Base-by-base conservation (phyloP, 1,284 basidiomycete genomes). In the Fomitopsis pinicola region DNA sequence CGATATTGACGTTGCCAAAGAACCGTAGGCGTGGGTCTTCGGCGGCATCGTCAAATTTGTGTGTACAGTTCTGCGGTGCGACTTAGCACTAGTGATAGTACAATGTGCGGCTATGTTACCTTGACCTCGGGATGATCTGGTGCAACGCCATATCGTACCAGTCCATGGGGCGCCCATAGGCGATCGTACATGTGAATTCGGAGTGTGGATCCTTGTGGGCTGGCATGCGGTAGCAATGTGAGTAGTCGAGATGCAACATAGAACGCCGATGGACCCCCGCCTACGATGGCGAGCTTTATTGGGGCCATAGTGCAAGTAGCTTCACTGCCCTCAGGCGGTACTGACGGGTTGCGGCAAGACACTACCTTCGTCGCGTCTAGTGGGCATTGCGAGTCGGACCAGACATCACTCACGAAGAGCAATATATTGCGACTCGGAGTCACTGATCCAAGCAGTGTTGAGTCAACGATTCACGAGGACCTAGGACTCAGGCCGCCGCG, bases 101-200 rank as follows among this genome's bases (percentile, higher is more conserved):
- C 35, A 46, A 46, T 30, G 26, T 38, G 38, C 40, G 36, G 5
- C n/a, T 10, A 46, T 42, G 83, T 58, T 70, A 90, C 95, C 84
- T 98, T 99, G 71, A 99, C 97, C 79, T 99, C 97, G 1, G 97
- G 95, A 75, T 99, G 97, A 77, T 99, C 97, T 44, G 97, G 97
- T 9, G 97, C 97, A 7, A 99, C 97, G 1, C 97, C 97, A 70
- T 97, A 99, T 45, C 97, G 81, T 1, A 97, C 95, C 0, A 99
- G 83, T 0, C 97, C 97, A 72, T 97, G 94, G 2, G 97, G 97
- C 35, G 94, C 89, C 81, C 97, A 98, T 3, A 98, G 80, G 22
- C 94, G 82, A 76, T 99, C 97, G 72, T 90, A 99, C 74, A 99
- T 79, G 73, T 99, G 93, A 14, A 99, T 85, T 42, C 83, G 78